These are phyloP conservation scores for Suillus americanus DNA, from an alignment of 768 basidiomycete genomes.

Conservation along the genomic window DNA sequence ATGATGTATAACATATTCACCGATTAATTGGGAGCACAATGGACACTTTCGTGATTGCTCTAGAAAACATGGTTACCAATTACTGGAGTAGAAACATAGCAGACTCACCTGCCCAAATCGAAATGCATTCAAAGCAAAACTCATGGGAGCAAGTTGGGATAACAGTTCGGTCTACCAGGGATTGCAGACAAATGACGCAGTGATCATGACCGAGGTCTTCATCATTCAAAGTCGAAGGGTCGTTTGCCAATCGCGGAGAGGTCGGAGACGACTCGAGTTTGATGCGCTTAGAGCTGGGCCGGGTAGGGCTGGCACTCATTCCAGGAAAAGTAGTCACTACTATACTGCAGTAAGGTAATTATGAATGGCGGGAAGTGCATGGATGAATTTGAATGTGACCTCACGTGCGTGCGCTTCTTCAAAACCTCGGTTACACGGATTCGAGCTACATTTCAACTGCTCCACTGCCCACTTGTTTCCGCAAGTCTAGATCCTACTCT, in stretches of 20 bases:
- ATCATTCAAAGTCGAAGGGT: neutral
- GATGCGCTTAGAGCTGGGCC: constrained; percentile 36
- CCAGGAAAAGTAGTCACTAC: neutral
- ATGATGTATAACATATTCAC: constrained; percentile 75
- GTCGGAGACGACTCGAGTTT: constrained; percentile 30
- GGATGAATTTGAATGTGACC: too few relatives aligned
- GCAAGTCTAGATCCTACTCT: too few relatives aligned
- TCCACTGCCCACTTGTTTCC: too few relatives aligned
- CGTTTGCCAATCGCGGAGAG: constrained; percentile 9
- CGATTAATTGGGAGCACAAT: constrained; percentile 66
- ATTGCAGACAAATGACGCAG: constrained; percentile 87
- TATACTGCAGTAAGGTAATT: too few relatives aligned
- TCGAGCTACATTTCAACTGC: too few relatives aligned
- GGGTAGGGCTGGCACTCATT: constrained; percentile 7
- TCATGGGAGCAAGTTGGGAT: constrained; percentile 87
- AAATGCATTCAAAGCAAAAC: constrained; percentile 90
- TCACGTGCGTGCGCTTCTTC: too few relatives aligned
- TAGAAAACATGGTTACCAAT: constrained; percentile 21
- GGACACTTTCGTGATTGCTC: constrained; percentile 81
- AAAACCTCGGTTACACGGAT: too few relatives aligned
- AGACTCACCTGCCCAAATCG: constrained; percentile 76
- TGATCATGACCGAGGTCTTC: constrained; percentile 38
- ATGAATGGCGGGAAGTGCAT: too few relatives aligned
- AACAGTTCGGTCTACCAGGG: constrained; percentile 73
- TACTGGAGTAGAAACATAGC: neutral